Conservation (phyloP, 805 yeast genomes). For the Isabelozyma pseudorhagii region DNA sequence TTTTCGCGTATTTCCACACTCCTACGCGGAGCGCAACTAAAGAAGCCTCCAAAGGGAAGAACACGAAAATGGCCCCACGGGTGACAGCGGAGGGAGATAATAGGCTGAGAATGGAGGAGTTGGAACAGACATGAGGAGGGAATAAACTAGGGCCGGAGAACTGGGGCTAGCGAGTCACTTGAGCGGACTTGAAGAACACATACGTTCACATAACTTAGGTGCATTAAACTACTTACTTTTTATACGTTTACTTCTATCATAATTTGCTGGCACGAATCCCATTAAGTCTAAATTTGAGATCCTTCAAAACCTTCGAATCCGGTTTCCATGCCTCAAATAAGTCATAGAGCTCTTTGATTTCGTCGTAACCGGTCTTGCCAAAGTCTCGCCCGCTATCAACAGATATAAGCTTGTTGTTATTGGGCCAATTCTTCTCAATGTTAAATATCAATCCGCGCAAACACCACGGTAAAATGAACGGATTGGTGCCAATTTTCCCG, state of each 20-base stretch:
- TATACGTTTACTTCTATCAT: too few relatives aligned
- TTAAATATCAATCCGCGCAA: slow-evolving; percentile 76
- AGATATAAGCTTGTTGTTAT: slow-evolving; percentile 36
- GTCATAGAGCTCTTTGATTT: slow-evolving; percentile 56
- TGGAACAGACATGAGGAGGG: too few relatives aligned
- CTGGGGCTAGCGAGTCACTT: too few relatives aligned
- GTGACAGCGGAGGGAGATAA: not conserved
- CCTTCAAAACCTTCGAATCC: slow-evolving; percentile 74
- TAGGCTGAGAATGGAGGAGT: too few relatives aligned
- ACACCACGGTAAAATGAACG: slow-evolving; percentile 90
- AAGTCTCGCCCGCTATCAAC: slow-evolving; percentile 28
- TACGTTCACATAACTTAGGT: too few relatives aligned
- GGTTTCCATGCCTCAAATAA: slow-evolving; percentile 90
- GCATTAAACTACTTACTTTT: too few relatives aligned
- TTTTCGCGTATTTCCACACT: not conserved
- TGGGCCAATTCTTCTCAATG: slow-evolving; percentile 47
- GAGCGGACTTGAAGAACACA: too few relatives aligned
- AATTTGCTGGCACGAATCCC: slow-evolving; percentile 46
- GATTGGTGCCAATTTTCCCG: slow-evolving; percentile 70
- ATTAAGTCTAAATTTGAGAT: slow-evolving; percentile 74
- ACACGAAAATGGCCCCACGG: not conserved
- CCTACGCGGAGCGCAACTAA: too few relatives aligned
- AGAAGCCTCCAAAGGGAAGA: too few relatives aligned
- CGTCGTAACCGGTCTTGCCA: slow-evolving; percentile 41
- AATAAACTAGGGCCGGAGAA: too few relatives aligned